These are phyloP conservation scores for Exophiala xenobiotica DNA, from an alignment of 2,329 filamentous ascomycete genomes.

Conservation along the genomic window DNA sequence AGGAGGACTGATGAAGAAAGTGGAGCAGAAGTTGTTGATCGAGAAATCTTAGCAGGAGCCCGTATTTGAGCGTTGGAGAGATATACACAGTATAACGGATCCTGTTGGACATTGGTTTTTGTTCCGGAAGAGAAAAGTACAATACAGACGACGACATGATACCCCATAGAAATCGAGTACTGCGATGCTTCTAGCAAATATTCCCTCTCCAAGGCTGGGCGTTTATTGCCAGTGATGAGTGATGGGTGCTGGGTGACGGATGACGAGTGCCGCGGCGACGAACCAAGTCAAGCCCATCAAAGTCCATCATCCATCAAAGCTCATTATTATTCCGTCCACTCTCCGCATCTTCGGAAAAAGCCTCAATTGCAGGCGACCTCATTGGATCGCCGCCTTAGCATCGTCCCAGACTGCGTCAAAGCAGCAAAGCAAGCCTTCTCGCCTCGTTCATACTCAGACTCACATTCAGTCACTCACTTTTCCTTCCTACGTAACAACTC, in stretches of 20 bases:
- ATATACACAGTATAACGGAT: too few relatives aligned
- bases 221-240: background rate
- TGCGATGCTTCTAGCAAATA: too few relatives aligned
- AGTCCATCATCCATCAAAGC: too few relatives aligned
- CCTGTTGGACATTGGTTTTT: too few relatives aligned
- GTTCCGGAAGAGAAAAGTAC: slow-evolving; percentile 6
- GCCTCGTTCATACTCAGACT: too few relatives aligned
- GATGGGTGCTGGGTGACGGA: background rate
- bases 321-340: background rate
- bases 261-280: background rate
- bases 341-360: background rate
- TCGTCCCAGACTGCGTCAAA: background rate
- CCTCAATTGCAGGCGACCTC: background rate
- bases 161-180: slow-evolving; percentile 18
- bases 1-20: slow-evolving; percentile 37
- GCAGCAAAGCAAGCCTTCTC: too few relatives aligned
- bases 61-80: too few relatives aligned
- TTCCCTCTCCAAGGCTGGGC: background rate
- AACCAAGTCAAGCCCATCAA: background rate
- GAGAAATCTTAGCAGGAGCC: slow-evolving; percentile 33
- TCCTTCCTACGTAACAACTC: background rate
- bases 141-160: slow-evolving; percentile 15
- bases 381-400: background rate
- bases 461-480: background rate
- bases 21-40: slow-evolving; percentile 36